Percentiles rank a stretch among this genome's conserved stretches.
These are phyloP conservation scores for Diaporthe sp. DNA, from an alignment of 2,329 filamentous ascomycete species.

Conservation along the genomic window DNA sequence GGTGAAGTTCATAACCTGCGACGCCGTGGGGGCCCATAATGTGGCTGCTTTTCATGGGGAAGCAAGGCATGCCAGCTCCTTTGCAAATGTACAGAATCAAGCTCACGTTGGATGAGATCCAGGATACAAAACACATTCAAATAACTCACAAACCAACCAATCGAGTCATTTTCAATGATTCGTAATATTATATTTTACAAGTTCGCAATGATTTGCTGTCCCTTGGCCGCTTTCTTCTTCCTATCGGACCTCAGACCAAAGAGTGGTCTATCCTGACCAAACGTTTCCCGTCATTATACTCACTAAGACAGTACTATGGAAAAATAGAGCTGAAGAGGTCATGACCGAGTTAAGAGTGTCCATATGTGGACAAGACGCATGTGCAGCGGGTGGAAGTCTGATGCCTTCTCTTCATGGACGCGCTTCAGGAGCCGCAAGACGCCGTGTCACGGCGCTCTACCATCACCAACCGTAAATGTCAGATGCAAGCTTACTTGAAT, in stretches of 20 bases:
- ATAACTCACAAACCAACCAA: neutral
- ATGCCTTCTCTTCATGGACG: conserved; percentile 16
- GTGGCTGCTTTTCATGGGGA: neutral
- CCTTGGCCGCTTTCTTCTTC: neutral
- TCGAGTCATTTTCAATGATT: neutral
- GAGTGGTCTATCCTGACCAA: conserved; percentile 21
- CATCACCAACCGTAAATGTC: conserved; percentile 35
- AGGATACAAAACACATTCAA: neutral
- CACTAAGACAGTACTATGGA: conserved; percentile 24
- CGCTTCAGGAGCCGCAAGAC: neutral
- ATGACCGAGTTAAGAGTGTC: conserved; percentile 8
- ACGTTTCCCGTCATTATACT: conserved; percentile 19
- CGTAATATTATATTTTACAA: conserved; percentile 33
- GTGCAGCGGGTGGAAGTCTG: neutral
- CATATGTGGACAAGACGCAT: neutral
- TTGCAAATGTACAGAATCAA: neutral
- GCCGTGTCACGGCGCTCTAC: conserved; percentile 13
- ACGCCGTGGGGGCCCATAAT: neutral
- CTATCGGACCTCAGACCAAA: neutral
- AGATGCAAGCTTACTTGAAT: conserved; percentile 38
- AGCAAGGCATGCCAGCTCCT: neutral
- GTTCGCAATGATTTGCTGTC: neutral
- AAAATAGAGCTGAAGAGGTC: neutral
- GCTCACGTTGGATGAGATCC: neutral
- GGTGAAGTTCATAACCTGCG: neutral